A percentile compares a stretch with the other conserved stretches of the same genome.
phyloP scores from a whole-genome alignment of 2,329 filamentous ascomycete species.

The Diaporthe velutina region DNA sequence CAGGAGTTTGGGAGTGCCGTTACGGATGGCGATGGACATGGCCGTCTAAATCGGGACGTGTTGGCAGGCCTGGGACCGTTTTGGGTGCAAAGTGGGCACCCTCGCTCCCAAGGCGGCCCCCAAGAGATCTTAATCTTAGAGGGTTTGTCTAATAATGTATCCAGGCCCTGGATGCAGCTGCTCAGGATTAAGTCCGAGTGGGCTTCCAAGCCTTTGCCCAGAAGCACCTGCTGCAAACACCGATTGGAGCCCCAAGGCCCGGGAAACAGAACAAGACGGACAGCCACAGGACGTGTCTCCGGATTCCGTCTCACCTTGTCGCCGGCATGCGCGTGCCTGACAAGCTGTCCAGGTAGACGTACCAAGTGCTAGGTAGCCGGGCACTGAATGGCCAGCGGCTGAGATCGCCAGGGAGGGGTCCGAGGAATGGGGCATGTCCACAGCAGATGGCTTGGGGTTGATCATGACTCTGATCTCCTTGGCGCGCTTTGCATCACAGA shows the following conservation, averaged over 20 bases:
- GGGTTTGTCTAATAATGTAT: slow-evolving; percentile 12
- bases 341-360: neutral
- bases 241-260: slow-evolving; percentile 16
- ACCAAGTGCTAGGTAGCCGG: no score
- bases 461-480: slow-evolving; percentile 25
- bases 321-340: neutral
- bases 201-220: slow-evolving; percentile 12
- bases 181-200: slow-evolving; percentile 12
- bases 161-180: slow-evolving; percentile 3
- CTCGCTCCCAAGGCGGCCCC: slow-evolving; percentile 10
- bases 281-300: slow-evolving; percentile 13
- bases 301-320: slow-evolving; percentile 25
- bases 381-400: neutral
- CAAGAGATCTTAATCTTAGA: slow-evolving; percentile 14
- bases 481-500: slow-evolving; percentile 4
- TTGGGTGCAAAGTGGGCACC: neutral
- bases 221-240: slow-evolving; percentile 12
- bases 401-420: slow-evolving; percentile 13
- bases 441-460: neutral
- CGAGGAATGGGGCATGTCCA: slow-evolving; percentile 5
- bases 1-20: neutral
- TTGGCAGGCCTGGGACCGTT: neutral
- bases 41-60: slow-evolving; percentile 10
- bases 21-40: slow-evolving; percentile 13
- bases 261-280: slow-evolving; percentile 6